Evolutionary conservation across 1,284 basidiomycete genomes (phyloP).

Genomic region (Thelephora terrestris): DNA sequence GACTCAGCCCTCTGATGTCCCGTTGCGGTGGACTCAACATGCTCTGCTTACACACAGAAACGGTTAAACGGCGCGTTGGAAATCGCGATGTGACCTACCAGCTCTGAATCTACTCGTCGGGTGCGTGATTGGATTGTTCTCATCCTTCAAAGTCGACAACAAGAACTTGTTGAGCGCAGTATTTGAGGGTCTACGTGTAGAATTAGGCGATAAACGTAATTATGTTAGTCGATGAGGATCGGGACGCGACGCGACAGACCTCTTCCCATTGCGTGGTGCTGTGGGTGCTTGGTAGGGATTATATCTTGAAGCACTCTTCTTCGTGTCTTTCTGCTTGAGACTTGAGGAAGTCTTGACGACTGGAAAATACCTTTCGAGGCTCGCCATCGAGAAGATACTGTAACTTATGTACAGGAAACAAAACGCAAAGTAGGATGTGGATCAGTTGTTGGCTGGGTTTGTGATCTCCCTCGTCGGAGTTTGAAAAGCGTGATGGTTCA

Average conservation of each 20-base stretch:
- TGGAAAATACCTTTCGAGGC: no score
- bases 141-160: conserved; percentile 44
- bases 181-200: conserved; percentile 25
- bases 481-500: no score
- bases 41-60: conserved; percentile 29
- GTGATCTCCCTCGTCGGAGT: no score
- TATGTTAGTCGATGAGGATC: neutral
- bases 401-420: no score
- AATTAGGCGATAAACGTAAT: neutral
- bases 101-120: conserved; percentile 51
- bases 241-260: neutral
- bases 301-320: conserved; percentile 13
- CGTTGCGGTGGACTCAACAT: conserved; percentile 45
- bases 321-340: no score
- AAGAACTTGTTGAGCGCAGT: conserved; percentile 43
- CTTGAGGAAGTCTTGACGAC: no score
- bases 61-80: neutral
- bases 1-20: conserved; percentile 61
- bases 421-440: no score
- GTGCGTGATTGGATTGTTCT: conserved; percentile 63
- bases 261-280: conserved; percentile 13
- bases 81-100: conserved; percentile 29
- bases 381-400: no score
- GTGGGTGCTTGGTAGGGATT: conserved; percentile 23
- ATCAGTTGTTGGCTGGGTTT: no score